phyloP scores from a whole-genome alignment of 2,329 filamentous ascomycete species.

The Colletotrichum sp. region DNA sequence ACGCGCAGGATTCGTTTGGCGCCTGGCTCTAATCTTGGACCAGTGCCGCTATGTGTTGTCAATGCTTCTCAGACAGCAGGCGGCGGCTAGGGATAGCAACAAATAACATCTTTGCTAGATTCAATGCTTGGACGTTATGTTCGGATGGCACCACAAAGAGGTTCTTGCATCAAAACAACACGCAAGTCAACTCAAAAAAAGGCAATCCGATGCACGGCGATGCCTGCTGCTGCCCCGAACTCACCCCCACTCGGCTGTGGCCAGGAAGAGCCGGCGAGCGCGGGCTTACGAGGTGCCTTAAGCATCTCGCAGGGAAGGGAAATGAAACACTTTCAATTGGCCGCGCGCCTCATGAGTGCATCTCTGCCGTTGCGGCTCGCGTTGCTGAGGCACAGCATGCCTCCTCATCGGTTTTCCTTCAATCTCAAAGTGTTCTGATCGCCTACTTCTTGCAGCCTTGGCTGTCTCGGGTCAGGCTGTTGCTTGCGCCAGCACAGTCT shows the following conservation, averaged over 20 bases:
- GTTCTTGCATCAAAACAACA: neutral
- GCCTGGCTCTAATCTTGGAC: neutral
- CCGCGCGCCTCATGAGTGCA: neutral
- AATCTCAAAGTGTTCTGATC: slow-evolving; percentile 4
- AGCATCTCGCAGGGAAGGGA: neutral
- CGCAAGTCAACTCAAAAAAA: neutral
- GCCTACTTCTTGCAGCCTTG: slow-evolving; percentile 10
- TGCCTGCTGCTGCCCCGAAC: neutral
- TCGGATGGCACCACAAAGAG: neutral
- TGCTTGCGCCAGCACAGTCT: neutral
- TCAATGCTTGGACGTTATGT: neutral
- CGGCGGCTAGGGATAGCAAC: neutral
- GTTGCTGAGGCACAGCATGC: neutral
- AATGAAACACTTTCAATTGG: neutral
- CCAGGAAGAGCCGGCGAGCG: neutral
- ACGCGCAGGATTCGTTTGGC: neutral
- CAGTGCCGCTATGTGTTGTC: neutral
- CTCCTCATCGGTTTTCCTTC: neutral
- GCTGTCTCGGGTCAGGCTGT: slow-evolving; percentile 9
- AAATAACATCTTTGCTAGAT: neutral
- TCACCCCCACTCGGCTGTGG: neutral
- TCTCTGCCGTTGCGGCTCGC: neutral
- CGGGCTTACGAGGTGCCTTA: neutral
- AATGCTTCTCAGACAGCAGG: neutral
- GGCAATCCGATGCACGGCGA: neutral